Evolutionary conservation across 192 early-diverging fungal species (phyloP).

Genomic region (Coemansia sp.): DNA sequence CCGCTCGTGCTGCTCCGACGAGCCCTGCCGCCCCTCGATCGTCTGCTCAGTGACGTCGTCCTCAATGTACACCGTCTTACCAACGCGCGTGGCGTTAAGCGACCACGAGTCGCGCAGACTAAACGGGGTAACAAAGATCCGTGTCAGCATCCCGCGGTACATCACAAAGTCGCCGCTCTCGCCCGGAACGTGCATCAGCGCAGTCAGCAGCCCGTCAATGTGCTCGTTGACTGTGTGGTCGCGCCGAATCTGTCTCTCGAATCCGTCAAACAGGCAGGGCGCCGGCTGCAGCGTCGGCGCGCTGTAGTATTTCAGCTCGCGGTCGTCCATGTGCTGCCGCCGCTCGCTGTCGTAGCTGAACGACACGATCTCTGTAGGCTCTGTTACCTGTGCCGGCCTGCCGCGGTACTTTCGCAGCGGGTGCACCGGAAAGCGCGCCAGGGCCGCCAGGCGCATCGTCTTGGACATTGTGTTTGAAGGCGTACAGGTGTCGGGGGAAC

Average conservation of each 20-base stretch:
- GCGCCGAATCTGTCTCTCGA: conserved; percentile 65
- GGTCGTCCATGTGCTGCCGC: conserved; percentile 55
- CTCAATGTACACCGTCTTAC: conserved; percentile 71
- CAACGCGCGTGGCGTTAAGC: conserved; percentile 64
- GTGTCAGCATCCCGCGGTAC: conserved; percentile 90
- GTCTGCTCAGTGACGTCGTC: conserved; percentile 58
- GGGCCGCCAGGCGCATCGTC: background rate
- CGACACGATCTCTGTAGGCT: conserved; percentile 62
- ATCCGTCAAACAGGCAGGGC: conserved; percentile 61
- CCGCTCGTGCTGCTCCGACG: conserved; percentile 55
- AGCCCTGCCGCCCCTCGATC: conserved; percentile 28
- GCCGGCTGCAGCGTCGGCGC: conserved; percentile 14
- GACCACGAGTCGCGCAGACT: conserved; percentile 72
- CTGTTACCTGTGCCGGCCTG: conserved; percentile 48
- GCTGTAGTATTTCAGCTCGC: conserved; percentile 37
- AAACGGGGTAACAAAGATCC: conserved; percentile 79
- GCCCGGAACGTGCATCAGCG: conserved; percentile 43
- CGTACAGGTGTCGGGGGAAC: too few relatives aligned
- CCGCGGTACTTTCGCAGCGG: conserved; percentile 41
- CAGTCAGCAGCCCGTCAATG: conserved; percentile 75
- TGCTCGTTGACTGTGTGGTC: conserved; percentile 62
- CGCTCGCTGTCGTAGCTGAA: conserved; percentile 64
- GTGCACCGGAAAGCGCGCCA: conserved; percentile 13
- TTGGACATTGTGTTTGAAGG: too few relatives aligned
- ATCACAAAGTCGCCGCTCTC: conserved; percentile 50